A percentile compares a stretch with the other conserved stretches of the same genome.
Evolutionary conservation across 306 rosid species (phyloP).

Genomic region (Cucumis sativus): Cucumber_9930_V3 NC_026660.2:24278501-24279000

Average conservation of each 20-base stretch:
- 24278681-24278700: slow-evolving; percentile 50
- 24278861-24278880: slow-evolving; percentile 53
- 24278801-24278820: slow-evolving; percentile 1
- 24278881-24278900: slow-evolving; percentile 51
- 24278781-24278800: neutral
- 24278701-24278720: slow-evolving; percentile 33
- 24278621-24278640: slow-evolving; percentile 35
- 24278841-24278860: slow-evolving; percentile 28
- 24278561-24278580: neutral
- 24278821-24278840: slow-evolving; percentile 18
- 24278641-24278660: slow-evolving; percentile 25
- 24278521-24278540: neutral
- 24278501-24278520: neutral
- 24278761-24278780: slow-evolving; percentile 6
- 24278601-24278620: neutral
- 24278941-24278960: slow-evolving; percentile 67
- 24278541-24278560: neutral
- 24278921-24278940: slow-evolving; percentile 61
- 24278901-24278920: slow-evolving; percentile 61
- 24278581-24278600: neutral
- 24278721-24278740: slow-evolving; percentile 24
- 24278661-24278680: slow-evolving; percentile 24
- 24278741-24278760: slow-evolving; percentile 7
- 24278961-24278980: slow-evolving; percentile 66
- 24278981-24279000: slow-evolving; percentile 83